Evolutionary conservation across 345 rosid species (phyloP), one percentile per base, ranked within the genome.

Genomic region (Firmiana major): DNA sequence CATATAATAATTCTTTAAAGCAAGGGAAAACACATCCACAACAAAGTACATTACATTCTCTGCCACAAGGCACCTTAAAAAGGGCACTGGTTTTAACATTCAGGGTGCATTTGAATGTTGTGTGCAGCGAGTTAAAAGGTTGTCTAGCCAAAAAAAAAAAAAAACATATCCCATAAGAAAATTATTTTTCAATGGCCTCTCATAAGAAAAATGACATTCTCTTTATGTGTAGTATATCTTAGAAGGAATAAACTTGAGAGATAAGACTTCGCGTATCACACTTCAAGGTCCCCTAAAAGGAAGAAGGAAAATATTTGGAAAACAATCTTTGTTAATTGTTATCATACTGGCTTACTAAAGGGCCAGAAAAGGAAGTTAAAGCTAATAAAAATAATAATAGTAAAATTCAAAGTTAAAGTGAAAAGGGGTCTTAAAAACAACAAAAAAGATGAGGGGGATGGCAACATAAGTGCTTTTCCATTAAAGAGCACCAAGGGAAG

Each of bases 191-290:
- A 58, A 58, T 24, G 9, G 34, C 63, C 24, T 22, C 63, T 58
- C 16, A 24, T 9, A 10, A 58, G 34, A 58, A 58, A 58, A 58
- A 58, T 58, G 31, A 9, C 31, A 58, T 21, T 55, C 34, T 4
- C 31, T 22, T 58, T 58, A 58, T 58, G 31, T 11, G 31, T 22
- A 43, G 62, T 19, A 46, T 24, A 46, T 2, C 54, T 67, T 43
- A 24, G 24, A 74, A 58, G 7, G 38, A 13, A 22, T 40, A 74
- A 57, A 73, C 19, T n/a, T 57, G 66, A 43, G 65, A 8, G 54
- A 58, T 38, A 24, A 58, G 28, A 69, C 76, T 86, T 83, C 63
- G 74, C 79, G 64, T 55, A 84, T 65, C 77, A 84, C 71, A 85
- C 79, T 80, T 49, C 26, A 84, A 75, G 75, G 28, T 75, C 83